Evolutionary conservation across 2,329 filamentous ascomycete species (phyloP), one percentile per base, ranked within the genome.

Genomic region (Polychaeton citri): DNA sequence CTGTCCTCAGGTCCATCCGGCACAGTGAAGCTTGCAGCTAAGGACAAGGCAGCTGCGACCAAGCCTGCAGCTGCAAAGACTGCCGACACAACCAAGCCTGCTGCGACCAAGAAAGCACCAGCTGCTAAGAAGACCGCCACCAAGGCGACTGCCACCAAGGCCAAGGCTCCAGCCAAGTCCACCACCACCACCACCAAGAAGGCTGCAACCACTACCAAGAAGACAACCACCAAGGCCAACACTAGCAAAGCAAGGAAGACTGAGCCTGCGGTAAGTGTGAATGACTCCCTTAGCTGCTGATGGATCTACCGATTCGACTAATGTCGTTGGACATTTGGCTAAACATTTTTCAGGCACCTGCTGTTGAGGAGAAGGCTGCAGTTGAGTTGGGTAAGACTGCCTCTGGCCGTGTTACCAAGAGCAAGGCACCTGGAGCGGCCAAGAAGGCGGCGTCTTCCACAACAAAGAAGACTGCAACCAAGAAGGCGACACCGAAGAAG

Each of bases 361-460:
- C 78, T 45, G 66, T 80, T 34, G 71, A 77, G 38, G 77, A 84
- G 48, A 77, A 80, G 63, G 69, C 76, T 43, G 53, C 64, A 16
- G 76, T 77, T 52, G 69, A 79, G 33, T 64, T 86, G 35, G 74
- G 72, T 58, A 87, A 83, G 74, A 87, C 84, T 60, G 90, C 90
- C 74, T 79, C 82, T 36, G 84, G 85, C 33, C 80, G 85, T 48
- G 80, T 92, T 51, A 75, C 79, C 51, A 92, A 90, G 75, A 66
- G 70, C 17, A 64, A 68, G 24, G 63, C 66, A 38, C 67, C 68
- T 33, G 55, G 60, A 9, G 35, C 43, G 9, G 39, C 38, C 16
- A 40, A 39, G 18, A 46, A 45, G 36, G 30, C 30, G 10, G 38
- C 43, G 21, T 43, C 45, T 12, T 35, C 42, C 24, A n/a, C n/a